Base-by-base conservation (phyloP, 1,139 yeast species). In the Yamadazyma atlantica region DNA sequence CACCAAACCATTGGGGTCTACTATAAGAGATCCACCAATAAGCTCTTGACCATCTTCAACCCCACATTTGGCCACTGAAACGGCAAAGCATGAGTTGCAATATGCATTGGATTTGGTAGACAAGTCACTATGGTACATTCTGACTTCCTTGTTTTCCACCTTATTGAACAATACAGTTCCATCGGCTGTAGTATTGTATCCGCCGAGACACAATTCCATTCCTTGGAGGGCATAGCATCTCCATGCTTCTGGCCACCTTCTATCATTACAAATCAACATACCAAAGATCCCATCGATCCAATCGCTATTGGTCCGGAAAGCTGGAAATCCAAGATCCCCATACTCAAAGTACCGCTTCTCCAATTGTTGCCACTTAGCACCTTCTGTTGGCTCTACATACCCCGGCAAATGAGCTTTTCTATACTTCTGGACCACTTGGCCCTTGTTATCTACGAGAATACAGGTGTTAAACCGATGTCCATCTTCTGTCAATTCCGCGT, bases 221-320 rank as follows among this genome's bases (percentile, higher is more conserved):
- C 64, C 64, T 45, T 58, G 64, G 6, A 59, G 42, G 11, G 59
- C 63, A 32, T 56, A 58, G 29, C 48, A 39, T 49, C 66, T 59
- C 67, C 68, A 62, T 10, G 66, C 62, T 39, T 62, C 67, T 4
- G 65, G 62, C 67, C 68, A 62, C 47, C 67, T 55, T 48, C 67
- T 53, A 43, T 62, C 68, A 37, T 63, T 63, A 45, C 68, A 62
- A 28, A 62, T 62, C 35, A 62, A 45, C 55, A 58, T 59, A 15
- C 64, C 62, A 34, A 57, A 42, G 10, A 59, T 57, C 21, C 60
- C 55, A 43, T 60, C 62, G 26, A 59, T 57, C 57, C 60, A 59
- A 4, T 60, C 64, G 12, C 58, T 53, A 33, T 54, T 36, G 2
- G 59, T 41, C 35, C 50, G 46, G 32, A 55, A 51, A 16, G 62